A percentile compares a stretch with the other conserved stretches of the same genome.
Evolutionary conservation across 2,329 filamentous ascomycete species (phyloP).

Genomic region (Aulographum hederae): DNA sequence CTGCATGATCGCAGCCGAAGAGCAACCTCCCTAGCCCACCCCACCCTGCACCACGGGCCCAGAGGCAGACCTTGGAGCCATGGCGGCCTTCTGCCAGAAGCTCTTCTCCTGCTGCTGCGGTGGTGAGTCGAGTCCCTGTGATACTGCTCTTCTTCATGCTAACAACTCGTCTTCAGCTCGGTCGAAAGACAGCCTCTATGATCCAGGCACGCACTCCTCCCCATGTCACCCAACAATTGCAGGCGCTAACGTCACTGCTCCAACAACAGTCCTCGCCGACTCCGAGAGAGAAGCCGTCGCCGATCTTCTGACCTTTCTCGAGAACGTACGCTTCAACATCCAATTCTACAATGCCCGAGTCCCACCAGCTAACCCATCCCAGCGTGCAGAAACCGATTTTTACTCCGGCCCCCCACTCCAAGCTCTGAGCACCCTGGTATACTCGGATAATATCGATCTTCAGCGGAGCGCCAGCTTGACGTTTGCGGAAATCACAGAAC

Average conservation of each 20-base stretch:
- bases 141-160: background rate
- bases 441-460: conserved; percentile 95
- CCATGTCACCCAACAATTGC: background rate
- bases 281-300: conserved; percentile 94
- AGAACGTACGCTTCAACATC: conserved; percentile 50
- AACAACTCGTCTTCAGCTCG: conserved; percentile 3
- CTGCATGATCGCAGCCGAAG: too few species aligned
- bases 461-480: conserved; percentile 95
- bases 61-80: too few species aligned
- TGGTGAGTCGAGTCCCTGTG: conserved; percentile 1
- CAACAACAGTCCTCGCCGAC: conserved; percentile 84
- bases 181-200: conserved; percentile 28
- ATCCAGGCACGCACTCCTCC: conserved; percentile 11
- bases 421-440: conserved; percentile 87
- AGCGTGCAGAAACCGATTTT: conserved; percentile 96
- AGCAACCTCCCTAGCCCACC: too few species aligned
- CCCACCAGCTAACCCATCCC: conserved; percentile 14
- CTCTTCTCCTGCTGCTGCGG: conserved; percentile 5
- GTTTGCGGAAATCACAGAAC: conserved; percentile 95
- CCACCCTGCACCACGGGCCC: too few species aligned
- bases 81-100: conserved; percentile 1
- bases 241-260: conserved; percentile 31
- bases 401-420: conserved; percentile 89
- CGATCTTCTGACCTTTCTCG: conserved; percentile 79
- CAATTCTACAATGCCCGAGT: conserved; percentile 8